Conservation (phyloP, 2,329 filamentous ascomycete genomes). For the Fusarium tjaetaba region DNA sequence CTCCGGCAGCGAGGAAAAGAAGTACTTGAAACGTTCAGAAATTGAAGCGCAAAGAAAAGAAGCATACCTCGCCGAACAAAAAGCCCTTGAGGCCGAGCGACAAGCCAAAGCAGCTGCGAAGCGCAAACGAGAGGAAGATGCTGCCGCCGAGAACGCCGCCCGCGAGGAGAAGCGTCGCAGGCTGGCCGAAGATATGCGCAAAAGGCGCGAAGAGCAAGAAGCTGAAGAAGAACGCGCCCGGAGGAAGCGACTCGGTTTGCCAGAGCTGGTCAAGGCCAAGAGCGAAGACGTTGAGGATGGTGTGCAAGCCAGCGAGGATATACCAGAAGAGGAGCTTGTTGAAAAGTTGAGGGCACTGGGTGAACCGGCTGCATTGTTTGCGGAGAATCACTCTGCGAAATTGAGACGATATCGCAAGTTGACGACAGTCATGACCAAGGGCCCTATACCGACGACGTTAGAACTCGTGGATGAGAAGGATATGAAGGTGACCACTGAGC, state of each 20-base stretch:
- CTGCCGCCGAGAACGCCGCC: slow-evolving; percentile 71
- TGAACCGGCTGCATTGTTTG: slow-evolving; percentile 82
- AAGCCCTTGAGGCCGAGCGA: slow-evolving; percentile 75
- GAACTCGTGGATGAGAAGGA: slow-evolving; percentile 83
- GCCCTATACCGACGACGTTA: slow-evolving; percentile 88
- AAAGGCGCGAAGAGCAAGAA: slow-evolving; percentile 76
- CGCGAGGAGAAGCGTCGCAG: slow-evolving; percentile 84
- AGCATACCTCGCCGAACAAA: slow-evolving; percentile 84
- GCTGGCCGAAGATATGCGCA: slow-evolving; percentile 82
- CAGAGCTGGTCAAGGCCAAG: slow-evolving; percentile 67
- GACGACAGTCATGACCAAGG: slow-evolving; percentile 69
- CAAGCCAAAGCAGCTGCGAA: slow-evolving; percentile 77
- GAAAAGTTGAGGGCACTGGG: slow-evolving; percentile 74
- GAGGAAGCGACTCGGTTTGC: slow-evolving; percentile 81
- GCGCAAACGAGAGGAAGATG: slow-evolving; percentile 89
- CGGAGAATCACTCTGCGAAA: slow-evolving; percentile 76
- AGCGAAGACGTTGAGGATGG: slow-evolving; percentile 57
- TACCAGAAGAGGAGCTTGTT: slow-evolving; percentile 76
- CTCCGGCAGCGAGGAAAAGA: slow-evolving; percentile 62
- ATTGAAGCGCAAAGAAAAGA: slow-evolving; percentile 83
- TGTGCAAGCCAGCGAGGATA: slow-evolving; percentile 64
- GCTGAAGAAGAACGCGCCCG: slow-evolving; percentile 76
- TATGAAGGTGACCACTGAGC: slow-evolving; percentile 79
- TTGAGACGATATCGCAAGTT: slow-evolving; percentile 77
- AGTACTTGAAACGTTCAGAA: slow-evolving; percentile 87